Conservation (phyloP, 2,329 filamentous ascomycete genomes). For the Cladosporium halotolerans region DNA sequence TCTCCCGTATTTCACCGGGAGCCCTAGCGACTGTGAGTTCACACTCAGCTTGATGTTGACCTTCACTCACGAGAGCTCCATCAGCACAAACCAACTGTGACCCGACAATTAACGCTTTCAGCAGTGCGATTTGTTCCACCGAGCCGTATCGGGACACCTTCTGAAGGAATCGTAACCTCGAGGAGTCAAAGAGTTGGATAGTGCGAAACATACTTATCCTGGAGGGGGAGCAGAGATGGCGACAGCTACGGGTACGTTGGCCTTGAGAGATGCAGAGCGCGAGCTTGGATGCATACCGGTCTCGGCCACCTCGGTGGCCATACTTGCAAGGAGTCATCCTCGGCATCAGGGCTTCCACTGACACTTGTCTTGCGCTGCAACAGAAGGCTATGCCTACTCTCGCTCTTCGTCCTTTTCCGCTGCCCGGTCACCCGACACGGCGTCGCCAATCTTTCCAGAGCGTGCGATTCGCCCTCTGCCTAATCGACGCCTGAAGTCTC, state of each 20-base stretch:
- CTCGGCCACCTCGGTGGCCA: neutral
- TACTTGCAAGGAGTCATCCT: neutral
- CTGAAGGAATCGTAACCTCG: neutral
- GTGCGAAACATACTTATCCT: neutral
- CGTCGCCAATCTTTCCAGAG: constrained; percentile 76
- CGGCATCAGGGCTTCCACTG: constrained; percentile 8
- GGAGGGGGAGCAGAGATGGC: constrained; percentile 18
- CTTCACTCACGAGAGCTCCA: too few species aligned
- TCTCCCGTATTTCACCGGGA: neutral
- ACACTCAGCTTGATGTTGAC: too few species aligned
- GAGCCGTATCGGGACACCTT: constrained; percentile 4
- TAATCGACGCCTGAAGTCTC: constrained; percentile 78
- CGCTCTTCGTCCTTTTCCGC: constrained; percentile 22
- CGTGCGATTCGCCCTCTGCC: constrained; percentile 90
- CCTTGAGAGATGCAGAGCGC: neutral
- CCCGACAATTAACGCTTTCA: neutral
- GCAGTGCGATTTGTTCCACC: constrained; percentile 7
- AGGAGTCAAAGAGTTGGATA: constrained; percentile 5
- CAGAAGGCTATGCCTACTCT: constrained; percentile 18
- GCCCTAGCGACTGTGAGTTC: neutral
- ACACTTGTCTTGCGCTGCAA: constrained; percentile 4
- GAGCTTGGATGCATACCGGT: neutral
- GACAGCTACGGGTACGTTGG: constrained; percentile 18
- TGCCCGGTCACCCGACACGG: constrained; percentile 52
- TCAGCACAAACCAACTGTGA: too few species aligned